Percentiles rank a stretch among this genome's conserved stretches.
Evolutionary conservation across 2,329 filamentous ascomycete species (phyloP).

Genomic region (Tolypocladium tropicale): DNA sequence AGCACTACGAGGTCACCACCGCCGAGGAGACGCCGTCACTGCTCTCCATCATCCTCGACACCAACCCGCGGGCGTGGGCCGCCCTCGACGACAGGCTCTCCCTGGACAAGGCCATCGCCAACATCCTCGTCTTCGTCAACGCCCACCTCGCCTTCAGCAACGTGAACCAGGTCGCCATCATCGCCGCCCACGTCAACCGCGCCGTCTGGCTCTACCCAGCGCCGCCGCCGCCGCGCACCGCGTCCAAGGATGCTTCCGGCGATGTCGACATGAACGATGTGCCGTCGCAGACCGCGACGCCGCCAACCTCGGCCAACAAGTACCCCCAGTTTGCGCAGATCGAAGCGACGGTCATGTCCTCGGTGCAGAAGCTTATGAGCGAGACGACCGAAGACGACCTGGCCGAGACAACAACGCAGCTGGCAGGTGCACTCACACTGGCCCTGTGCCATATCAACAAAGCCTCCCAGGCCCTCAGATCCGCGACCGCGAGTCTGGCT

Average conservation of each 20-base stretch:
- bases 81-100: constrained; percentile 64
- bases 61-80: constrained; percentile 91
- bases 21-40: constrained; percentile 63
- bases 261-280: constrained; percentile 50
- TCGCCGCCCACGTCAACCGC: constrained; percentile 80
- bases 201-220: constrained; percentile 83
- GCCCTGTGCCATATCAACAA: constrained; percentile 89
- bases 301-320: constrained; percentile 59
- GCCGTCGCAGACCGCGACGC: constrained; percentile 25
- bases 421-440: constrained; percentile 83
- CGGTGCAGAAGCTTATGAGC: constrained; percentile 63
- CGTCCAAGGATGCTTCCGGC: constrained; percentile 24
- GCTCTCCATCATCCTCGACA: constrained; percentile 85
- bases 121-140: constrained; percentile 93
- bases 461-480: constrained; percentile 53
- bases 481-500: constrained; percentile 37
- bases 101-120: constrained; percentile 73
- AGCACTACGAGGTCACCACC: constrained; percentile 47
- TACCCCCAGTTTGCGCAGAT: constrained; percentile 86
- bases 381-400: constrained; percentile 57
- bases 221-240: constrained; percentile 19
- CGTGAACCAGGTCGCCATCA: constrained; percentile 81
- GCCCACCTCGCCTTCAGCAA: constrained; percentile 91
- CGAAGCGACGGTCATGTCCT: constrained; percentile 67
- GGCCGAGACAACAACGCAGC: constrained; percentile 68